phyloP scores from a whole-genome alignment of 1,284 basidiomycete species.

The Fomitopsis schrenkii region DNA sequence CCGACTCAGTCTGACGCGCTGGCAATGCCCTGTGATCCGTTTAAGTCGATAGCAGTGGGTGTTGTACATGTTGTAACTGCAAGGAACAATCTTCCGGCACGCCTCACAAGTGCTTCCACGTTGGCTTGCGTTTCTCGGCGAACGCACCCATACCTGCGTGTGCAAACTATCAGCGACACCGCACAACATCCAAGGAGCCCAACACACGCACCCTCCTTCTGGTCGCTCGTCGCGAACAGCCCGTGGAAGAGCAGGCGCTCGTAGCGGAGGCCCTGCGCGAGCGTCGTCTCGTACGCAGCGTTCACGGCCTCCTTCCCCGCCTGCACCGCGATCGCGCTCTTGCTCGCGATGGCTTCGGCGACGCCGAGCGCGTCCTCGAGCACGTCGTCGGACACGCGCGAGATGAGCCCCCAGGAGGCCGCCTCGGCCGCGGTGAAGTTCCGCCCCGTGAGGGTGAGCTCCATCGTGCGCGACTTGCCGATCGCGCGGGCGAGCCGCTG shows the following conservation, averaged over 20 bases:
- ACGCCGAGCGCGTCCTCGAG: slow-evolving; percentile 88
- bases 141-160: slow-evolving; percentile 86
- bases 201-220: slow-evolving; percentile 78
- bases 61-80: no score
- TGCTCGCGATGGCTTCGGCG: slow-evolving; percentile 78
- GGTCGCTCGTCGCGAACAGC: slow-evolving; percentile 92
- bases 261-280: slow-evolving; percentile 83
- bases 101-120: slow-evolving; percentile 61
- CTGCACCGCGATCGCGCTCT: slow-evolving; percentile 83
- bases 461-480: slow-evolving; percentile 96
- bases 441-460: slow-evolving; percentile 88
- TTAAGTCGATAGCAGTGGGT: no score
- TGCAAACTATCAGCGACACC: slow-evolving; percentile 23
- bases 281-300: slow-evolving; percentile 80
- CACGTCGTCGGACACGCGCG: slow-evolving; percentile 79
- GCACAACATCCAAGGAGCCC: slow-evolving; percentile 20
- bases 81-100: no score
- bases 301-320: slow-evolving; percentile 97
- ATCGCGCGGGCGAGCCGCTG: slow-evolving; percentile 84
- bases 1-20: no score
- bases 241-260: slow-evolving; percentile 92
- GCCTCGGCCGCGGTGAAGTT: slow-evolving; percentile 83
- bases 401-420: slow-evolving; percentile 81
- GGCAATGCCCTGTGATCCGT: no score
- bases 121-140: slow-evolving; percentile 93